Conservation (phyloP, 2,329 filamentous ascomycete species). For the Capronia epimyces region DNA sequence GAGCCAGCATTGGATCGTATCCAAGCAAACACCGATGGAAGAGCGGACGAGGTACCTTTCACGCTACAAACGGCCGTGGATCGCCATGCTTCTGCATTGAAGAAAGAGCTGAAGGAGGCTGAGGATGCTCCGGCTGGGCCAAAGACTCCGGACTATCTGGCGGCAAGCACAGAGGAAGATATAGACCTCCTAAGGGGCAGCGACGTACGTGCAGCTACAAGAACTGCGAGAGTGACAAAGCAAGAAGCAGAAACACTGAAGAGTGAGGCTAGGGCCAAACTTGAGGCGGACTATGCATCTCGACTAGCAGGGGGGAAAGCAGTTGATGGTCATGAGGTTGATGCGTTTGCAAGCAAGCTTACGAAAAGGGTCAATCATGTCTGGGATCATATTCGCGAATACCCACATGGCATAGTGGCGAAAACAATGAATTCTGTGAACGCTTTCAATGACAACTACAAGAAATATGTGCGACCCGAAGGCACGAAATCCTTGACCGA, state of each 20-base stretch:
- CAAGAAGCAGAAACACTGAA: slow-evolving; percentile 25
- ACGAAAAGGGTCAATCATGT: slow-evolving; percentile 17
- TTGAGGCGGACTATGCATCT: slow-evolving; percentile 28
- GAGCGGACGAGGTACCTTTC: neutral
- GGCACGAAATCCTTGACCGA: slow-evolving; percentile 14
- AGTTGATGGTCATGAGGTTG: neutral
- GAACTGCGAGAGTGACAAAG: slow-evolving; percentile 23
- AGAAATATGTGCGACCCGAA: slow-evolving; percentile 15
- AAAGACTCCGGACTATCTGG: neutral
- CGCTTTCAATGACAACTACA: slow-evolving; percentile 18
- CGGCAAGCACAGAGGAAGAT: slow-evolving; percentile 25
- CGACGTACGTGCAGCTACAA: slow-evolving; percentile 35
- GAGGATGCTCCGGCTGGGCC: neutral
- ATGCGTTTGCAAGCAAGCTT: slow-evolving; percentile 10
- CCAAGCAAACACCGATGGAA: neutral
- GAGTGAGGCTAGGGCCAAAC: slow-evolving; percentile 18
- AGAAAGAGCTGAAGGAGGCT: neutral
- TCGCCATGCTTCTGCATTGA: slow-evolving; percentile 8
- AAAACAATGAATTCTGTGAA: slow-evolving; percentile 25
- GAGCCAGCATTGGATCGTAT: slow-evolving; percentile 24
- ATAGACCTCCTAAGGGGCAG: slow-evolving; percentile 35
- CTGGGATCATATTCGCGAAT: slow-evolving; percentile 24
- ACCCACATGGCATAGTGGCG: slow-evolving; percentile 27
- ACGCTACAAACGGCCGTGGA: slow-evolving; percentile 15
- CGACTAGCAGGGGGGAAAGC: slow-evolving; percentile 17